These are phyloP conservation scores for Phytophthora pseudosyringae DNA, from an alignment of 352 stramenopile species.

Conservation along the genomic window DNA sequence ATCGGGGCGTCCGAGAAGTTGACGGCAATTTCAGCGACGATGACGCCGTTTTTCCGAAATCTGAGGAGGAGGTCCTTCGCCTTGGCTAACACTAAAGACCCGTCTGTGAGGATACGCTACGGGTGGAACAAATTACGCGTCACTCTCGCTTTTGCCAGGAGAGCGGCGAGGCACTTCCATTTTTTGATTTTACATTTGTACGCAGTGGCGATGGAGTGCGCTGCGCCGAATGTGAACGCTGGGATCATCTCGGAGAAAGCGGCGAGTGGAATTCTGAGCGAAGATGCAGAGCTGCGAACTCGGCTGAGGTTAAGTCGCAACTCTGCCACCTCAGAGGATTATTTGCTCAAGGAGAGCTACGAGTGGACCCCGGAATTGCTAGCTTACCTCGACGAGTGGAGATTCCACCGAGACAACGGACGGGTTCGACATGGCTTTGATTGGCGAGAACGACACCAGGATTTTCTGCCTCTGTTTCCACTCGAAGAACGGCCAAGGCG, in stretches of 20 bases:
- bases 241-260: conserved; percentile 33
- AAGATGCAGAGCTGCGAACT: conserved; percentile 19
- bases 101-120: conserved; percentile 11
- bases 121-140: conserved; percentile 38
- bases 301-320: conserved; percentile 16
- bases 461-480: conserved; percentile 34
- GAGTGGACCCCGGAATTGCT: conserved; percentile 52
- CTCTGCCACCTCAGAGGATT: conserved; percentile 22
- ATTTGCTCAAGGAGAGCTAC: conserved; percentile 49
- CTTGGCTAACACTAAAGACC: conserved; percentile 29
- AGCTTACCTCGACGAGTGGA: conserved; percentile 52
- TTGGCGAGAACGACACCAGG: conserved; percentile 15
- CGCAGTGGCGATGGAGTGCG: conserved; percentile 47
- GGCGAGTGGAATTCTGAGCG: conserved; percentile 13
- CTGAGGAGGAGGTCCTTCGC: conserved; percentile 32
- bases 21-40: conserved; percentile 23
- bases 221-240: conserved; percentile 19
- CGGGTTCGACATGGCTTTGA: conserved; percentile 30
- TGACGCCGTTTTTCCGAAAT: conserved; percentile 32
- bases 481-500: neutral
- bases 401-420: conserved; percentile 14
- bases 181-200: conserved; percentile 55
- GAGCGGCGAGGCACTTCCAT: conserved; percentile 49
- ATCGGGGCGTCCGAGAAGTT: conserved; percentile 32
- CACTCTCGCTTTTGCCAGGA: conserved; percentile 33